Conservation (phyloP, 805 yeast species). For the Lipomyces kockii region DNA sequence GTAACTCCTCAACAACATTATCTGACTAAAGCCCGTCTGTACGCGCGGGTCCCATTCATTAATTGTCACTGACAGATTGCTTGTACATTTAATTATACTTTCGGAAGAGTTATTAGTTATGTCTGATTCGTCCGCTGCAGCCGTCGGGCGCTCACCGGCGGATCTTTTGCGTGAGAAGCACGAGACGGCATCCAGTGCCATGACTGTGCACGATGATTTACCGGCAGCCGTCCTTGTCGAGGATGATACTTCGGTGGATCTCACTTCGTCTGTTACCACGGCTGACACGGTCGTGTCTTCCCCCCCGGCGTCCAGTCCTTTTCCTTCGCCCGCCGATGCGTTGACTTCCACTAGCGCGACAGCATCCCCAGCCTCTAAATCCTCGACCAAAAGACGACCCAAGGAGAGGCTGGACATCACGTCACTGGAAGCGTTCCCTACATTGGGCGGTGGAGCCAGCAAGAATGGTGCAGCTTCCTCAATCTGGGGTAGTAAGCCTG, state of each 20-base stretch:
- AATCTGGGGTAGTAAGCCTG: conserved; percentile 22
- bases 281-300: conserved; percentile 25
- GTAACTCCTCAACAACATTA: background rate
- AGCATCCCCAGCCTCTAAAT: conserved; percentile 16
- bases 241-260: conserved; percentile 24
- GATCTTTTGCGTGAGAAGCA: conserved; percentile 32
- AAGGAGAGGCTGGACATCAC: conserved; percentile 38
- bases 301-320: conserved; percentile 19
- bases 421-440: conserved; percentile 43
- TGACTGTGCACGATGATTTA: background rate
- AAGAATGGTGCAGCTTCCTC: conserved; percentile 21
- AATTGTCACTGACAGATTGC: background rate
- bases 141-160: conserved; percentile 30
- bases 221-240: conserved; percentile 3
- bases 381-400: conserved; percentile 10
- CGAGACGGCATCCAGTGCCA: conserved; percentile 25
- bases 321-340: conserved; percentile 16
- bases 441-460: conserved; percentile 38
- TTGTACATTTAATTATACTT: background rate
- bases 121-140: background rate
- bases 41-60: background rate
- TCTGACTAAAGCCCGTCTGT: background rate
- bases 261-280: conserved; percentile 30
- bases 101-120: background rate
- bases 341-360: conserved; percentile 12